phyloP scores from a whole-genome alignment of 352 stramenopile genomes.

The Phytophthora ohioensis region DNA sequence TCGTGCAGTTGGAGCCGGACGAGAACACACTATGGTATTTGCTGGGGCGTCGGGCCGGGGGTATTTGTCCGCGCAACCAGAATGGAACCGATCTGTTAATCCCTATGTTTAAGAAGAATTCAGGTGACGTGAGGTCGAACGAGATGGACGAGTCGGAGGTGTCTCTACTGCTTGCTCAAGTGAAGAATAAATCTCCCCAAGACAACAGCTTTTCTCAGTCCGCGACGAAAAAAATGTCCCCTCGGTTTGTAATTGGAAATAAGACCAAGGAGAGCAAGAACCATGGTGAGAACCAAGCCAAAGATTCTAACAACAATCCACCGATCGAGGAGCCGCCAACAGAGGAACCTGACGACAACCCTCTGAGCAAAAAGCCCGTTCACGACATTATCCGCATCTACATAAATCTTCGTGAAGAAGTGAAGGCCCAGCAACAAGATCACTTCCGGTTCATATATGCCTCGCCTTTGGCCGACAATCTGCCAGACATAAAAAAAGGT shows the following conservation, averaged over 20 bases:
- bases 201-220: constrained; percentile 2
- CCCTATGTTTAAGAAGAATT: constrained; percentile 18
- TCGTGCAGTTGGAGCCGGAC: constrained; percentile 36
- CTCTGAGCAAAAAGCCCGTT: neutral
- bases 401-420: constrained; percentile 24
- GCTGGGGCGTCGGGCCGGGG: constrained; percentile 31
- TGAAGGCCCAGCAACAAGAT: neutral
- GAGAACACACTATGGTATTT: constrained; percentile 39
- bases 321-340: too few relatives aligned
- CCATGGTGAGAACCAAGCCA: too few relatives aligned
- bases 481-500: too few relatives aligned
- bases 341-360: neutral
- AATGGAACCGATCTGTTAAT: constrained; percentile 21
- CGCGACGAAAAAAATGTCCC: constrained; percentile 6
- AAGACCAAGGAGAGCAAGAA: too few relatives aligned
- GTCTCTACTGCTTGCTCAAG: constrained; percentile 22
- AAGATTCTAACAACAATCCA: too few relatives aligned
- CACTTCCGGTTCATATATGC: constrained; percentile 18
- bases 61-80: constrained; percentile 22
- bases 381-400: constrained; percentile 26
- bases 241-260: constrained; percentile 20
- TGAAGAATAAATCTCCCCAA: constrained; percentile 4
- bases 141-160: neutral
- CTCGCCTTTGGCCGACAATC: neutral
- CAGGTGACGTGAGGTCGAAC: neutral